Conservation (phyloP, 345 rosid genomes). For the Populus alba region DNA sequence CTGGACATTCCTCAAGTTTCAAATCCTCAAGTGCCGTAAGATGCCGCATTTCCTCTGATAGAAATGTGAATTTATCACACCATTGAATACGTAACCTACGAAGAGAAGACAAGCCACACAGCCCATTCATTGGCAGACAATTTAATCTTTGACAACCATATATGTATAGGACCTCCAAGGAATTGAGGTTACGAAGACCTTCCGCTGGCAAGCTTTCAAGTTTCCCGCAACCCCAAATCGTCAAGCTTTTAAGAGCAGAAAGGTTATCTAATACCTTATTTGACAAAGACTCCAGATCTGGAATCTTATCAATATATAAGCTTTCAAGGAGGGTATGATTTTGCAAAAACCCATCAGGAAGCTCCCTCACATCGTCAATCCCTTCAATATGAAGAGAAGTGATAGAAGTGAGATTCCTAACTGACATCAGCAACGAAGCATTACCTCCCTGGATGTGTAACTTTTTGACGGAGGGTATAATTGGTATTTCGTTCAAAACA, state of each 20-base stretch:
- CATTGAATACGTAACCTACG: rapidly evolving
- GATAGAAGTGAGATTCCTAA: not conserved
- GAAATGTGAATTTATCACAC: not conserved
- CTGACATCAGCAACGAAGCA: not conserved
- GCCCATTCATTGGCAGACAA: not conserved
- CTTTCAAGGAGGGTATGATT: not conserved
- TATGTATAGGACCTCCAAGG: not conserved
- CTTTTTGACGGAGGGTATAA: not conserved
- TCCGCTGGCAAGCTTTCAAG: conserved; percentile 11
- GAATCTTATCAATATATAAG: not conserved
- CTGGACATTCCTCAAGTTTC: rapidly evolving
- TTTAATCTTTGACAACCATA: rapidly evolving
- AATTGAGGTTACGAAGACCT: not conserved
- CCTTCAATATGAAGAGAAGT: not conserved
- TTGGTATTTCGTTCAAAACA: not conserved
- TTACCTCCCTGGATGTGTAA: not conserved
- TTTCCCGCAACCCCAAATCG: rapidly evolving
- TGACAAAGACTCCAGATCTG: conserved; percentile 4
- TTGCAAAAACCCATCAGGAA: conserved; percentile 3
- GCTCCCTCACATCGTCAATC: not conserved
- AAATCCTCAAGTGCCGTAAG: not conserved
- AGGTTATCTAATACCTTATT: conserved; percentile 3
- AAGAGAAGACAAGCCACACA: not conserved
- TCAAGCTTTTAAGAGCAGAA: not conserved
- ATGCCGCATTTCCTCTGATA: not conserved